Conservation (phyloP, 2,329 filamentous ascomycete species). For the Penicillium griseofulvum region DNA sequence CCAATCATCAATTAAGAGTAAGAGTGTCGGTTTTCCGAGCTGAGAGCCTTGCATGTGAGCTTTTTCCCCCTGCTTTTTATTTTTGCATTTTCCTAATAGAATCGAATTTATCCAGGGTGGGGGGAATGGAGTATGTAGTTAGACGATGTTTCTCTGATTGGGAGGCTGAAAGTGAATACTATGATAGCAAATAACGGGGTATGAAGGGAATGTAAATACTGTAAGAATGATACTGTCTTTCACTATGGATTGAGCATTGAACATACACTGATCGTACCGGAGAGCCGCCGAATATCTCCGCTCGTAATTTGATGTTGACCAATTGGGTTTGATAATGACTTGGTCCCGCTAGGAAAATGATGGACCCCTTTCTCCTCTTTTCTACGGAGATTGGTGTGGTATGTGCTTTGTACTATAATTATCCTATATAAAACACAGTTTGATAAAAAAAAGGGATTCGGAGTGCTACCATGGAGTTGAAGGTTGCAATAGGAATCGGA, state of each 20-base stretch:
- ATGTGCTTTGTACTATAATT: conserved; percentile 7
- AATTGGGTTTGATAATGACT: background rate
- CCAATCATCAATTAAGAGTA: conserved; percentile 27
- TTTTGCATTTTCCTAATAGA: conserved; percentile 13
- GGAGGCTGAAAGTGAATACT: background rate
- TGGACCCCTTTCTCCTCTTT: conserved; percentile 8
- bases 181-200: too few species aligned
- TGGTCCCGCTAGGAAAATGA: background rate
- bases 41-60: conserved; percentile 29
- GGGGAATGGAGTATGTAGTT: background rate
- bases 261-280: conserved; percentile 9
- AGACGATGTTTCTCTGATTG: background rate
- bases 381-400: background rate
- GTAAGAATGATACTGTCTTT: background rate
- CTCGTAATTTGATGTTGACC: conserved; percentile 4
- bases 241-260: background rate
- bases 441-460: background rate
- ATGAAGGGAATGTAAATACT: background rate
- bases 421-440: background rate
- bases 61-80: background rate
- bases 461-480: background rate
- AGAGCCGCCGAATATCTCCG: conserved; percentile 22
- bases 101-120: background rate
- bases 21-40: conserved; percentile 25
- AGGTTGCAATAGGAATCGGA: background rate